Evolutionary conservation across 108 stramenopile species (phyloP), one percentile per base, ranked within the genome.

Genomic region (Chaetoceros tenuissimus): DNA sequence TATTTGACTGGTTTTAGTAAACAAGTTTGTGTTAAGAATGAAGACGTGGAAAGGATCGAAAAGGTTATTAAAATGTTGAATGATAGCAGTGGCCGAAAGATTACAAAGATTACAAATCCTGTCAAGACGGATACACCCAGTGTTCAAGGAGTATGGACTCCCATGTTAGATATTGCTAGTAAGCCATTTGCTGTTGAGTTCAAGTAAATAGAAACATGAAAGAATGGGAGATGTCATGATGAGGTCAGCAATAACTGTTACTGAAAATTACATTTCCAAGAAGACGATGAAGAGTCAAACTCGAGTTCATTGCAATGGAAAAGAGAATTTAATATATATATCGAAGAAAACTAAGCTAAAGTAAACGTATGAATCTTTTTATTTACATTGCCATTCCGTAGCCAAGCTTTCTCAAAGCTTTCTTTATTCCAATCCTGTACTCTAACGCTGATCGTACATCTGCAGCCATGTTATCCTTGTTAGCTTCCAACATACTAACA

Each of bases 81-180:
- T 51, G 82, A 87, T 66, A 82, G 79, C 22, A 82, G 80, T 67
- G 89, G 89, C 64, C 67, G 89, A 30, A 92, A 92, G 66, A 87
- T 87, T 57, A 81, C 63, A 16, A 74, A 82, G 63, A 73, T 92
- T 54, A 78, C 75, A 23, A 69, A 72, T 40, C 85, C 89, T 5
- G 78, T 92, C 3, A 67, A 75, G 58, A 79, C 85, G 28, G 69
- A 81, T 54, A 83, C 79, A 7, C 79, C 82, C 2, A 79, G 78
- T 57, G 64, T 85, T 40, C 89, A 92, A 66, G 89, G 89, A 28
- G 73, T 92, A 24, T 92, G 89, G 89, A 92, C 89, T 19, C 89
- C 89, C 24, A 75, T 82, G 71, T 71, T 92, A 69, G 65, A 78
- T 68, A 51, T 51, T 51, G 49, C 49, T 26, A 5, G 16, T 5